Evolutionary conservation across 371 early-diverging fungal genomes (phyloP), one percentile per base, ranked within the genome.

Genomic region (Dipsacomyces acuminosporus): DNA sequence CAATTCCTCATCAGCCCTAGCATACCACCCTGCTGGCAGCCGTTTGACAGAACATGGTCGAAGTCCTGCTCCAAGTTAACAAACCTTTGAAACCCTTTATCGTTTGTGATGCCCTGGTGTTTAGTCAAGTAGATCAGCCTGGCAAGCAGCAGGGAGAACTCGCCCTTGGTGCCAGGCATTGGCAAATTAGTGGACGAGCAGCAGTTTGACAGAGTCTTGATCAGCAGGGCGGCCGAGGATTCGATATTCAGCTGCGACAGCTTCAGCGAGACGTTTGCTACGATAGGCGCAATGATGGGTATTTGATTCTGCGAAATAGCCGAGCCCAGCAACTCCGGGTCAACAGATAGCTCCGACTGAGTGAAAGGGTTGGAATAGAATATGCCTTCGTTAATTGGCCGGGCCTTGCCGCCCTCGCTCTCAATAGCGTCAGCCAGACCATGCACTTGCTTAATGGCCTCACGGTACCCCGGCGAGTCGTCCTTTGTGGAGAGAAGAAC

Each of bases 351-450:
- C 38, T 30, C 45, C 21, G 42, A 34, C 25, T 41, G 20, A 3
- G 40, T 26, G 4, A 48, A 50, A 34, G 57, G 53, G 21, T 40
- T 42, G 13, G 55, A 58, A 19, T 54, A 56, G 59, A 84, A 82
- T 25, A 84, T 65, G 46, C 77, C 79, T 25, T 67, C 73, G 49
- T 74, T 80, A 18, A 89, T 54, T 2, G 87, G 77, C 25, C 84
- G 76, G 3, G 88, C 85, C n/a, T 80, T 72, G 14, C 88, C 90
- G 11, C 90, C 90, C n/a, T 80, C 83, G 8, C 61, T 64, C 38
- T 91, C 89, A 46, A 93, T 82, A 4, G 81, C 79, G 45, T 90
- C 87, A 0, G 82, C 82, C 13, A 92, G 55, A 6, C 76, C 74
- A 59, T 79, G 76, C 45, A 78, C 67, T 61, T 23, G 73, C 48